Evolutionary conservation across 305 asterid species (phyloP), one percentile per base, ranked within the genome.

Genomic region (Fraxinus xanthoxyloides): DNA sequence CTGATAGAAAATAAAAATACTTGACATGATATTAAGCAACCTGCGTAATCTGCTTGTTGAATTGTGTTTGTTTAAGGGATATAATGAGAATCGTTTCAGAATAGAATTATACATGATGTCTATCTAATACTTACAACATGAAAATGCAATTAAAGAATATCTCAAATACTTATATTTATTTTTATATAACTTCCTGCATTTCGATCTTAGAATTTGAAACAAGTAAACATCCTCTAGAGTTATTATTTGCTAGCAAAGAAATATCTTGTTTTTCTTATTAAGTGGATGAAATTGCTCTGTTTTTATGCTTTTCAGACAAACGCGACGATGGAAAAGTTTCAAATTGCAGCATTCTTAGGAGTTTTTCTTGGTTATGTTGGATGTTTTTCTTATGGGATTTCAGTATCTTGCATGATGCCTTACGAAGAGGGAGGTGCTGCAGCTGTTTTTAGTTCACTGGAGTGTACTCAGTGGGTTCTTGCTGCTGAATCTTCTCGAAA

Each of bases 341-440:
- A 59, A 7, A 36, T 82, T 38, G 77, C 81, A 56, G 76, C 82
- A 24, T 74, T 46, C 1, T 24, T 89, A 6, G 84, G 81, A 77
- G 56, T 77, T 65, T 67, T 79, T 43, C 78, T 86, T 17, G 89
- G 85, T 81, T 76, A 81, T 61, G 40, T 61, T 21, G 35, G 19
- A 59, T 76, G 78, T 72, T 85, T 76, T 30, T 84, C 83, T 83
- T 80, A 78, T 77, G 94, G 89, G 69, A 90, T 88, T 56, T 85
- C 95, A 3, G 91, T 84, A 5, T 90, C 93, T 2, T 93, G 95
- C 82, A 87, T 89, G 92, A 87, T 86, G 87, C 92, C 88, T 67
- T 91, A 90, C 72, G 95, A 92, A 73, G 90, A 85, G 84, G 97
- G 97, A 36, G 95, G 97, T 69, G 90, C 89, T 59, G 86, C 87